A percentile compares a stretch with the other conserved stretches of the same genome.
Evolutionary conservation across 116 monocot species (phyloP).

Genomic region (Iris pallida): DNA sequence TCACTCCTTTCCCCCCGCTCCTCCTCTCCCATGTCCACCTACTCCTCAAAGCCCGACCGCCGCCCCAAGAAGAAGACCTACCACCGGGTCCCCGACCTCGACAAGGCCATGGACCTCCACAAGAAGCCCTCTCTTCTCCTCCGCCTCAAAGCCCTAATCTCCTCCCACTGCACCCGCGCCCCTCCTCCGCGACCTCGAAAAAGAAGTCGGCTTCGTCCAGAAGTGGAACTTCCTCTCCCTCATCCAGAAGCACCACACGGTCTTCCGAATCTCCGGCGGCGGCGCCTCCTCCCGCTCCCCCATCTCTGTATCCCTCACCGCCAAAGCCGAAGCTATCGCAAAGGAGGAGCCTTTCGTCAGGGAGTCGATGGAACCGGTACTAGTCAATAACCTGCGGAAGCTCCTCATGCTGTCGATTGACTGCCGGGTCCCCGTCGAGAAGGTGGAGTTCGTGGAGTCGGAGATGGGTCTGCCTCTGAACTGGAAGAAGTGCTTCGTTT

Average conservation of each 20-base stretch:
- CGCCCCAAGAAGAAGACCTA: no score
- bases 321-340: constrained; percentile 43
- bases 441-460: no score
- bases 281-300: constrained; percentile 25
- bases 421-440: constrained; percentile 62
- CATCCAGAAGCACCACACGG: constrained; percentile 59
- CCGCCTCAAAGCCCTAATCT: no score
- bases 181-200: no score
- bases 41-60: no score
- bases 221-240: constrained; percentile 79
- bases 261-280: constrained; percentile 73
- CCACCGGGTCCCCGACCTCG: no score
- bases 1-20: no score
- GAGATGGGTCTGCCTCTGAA: no score
- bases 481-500: constrained; percentile 46
- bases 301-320: constrained; percentile 62
- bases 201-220: constrained; percentile 75
- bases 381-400: constrained; percentile 63
- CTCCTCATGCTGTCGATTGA: constrained; percentile 91
- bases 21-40: no score
- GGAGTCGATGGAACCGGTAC: constrained; percentile 68
- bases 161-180: no score
- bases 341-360: constrained; percentile 36
- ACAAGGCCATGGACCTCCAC: no score
- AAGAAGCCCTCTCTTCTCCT: no score